Evolutionary conservation across 2,329 filamentous ascomycete species (phyloP).

Genomic region (Mycosphaerella sp.): DNA sequence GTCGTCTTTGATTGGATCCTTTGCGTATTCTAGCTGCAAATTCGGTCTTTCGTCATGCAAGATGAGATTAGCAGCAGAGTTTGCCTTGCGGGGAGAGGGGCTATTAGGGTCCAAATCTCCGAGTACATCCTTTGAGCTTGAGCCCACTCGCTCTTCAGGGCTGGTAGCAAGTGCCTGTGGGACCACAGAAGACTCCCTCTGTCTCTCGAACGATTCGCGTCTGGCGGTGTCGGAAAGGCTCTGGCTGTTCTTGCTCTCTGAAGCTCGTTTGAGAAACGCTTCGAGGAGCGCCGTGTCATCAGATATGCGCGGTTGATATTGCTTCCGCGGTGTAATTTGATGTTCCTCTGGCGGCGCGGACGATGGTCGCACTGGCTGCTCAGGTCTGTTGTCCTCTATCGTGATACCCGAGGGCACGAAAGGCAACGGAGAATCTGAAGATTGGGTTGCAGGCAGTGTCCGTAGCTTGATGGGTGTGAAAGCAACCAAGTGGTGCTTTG

Average conservation of each 20-base stretch:
- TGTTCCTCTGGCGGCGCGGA: conserved; percentile 35
- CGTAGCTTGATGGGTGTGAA: conserved; percentile 28
- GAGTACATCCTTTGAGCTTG: conserved; percentile 31
- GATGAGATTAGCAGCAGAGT: not conserved
- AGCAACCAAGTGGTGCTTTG: conserved; percentile 26
- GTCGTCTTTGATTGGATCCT: conserved; percentile 13
- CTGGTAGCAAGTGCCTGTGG: conserved; percentile 42
- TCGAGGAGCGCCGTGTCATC: conserved; percentile 47
- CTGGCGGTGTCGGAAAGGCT: conserved; percentile 29
- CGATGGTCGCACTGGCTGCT: conserved; percentile 16
- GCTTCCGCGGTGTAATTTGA: conserved; percentile 23
- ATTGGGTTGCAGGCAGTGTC: not conserved
- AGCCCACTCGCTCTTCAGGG: conserved; percentile 2
- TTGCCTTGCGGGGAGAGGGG: conserved; percentile 35
- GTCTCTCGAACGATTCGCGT: conserved; percentile 41
- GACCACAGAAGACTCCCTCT: conserved; percentile 44
- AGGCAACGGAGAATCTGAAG: conserved; percentile 10
- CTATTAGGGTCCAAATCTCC: conserved; percentile 46
- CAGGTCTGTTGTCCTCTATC: conserved; percentile 3
- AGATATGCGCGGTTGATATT: conserved; percentile 33
- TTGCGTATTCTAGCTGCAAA: not conserved
- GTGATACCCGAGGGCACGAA: conserved; percentile 6
- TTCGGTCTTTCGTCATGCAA: conserved; percentile 3
- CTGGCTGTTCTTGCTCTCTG: conserved; percentile 38
- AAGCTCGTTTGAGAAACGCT: conserved; percentile 46